A percentile compares a stretch with the other conserved stretches of the same genome.
Conservation (phyloP, 1,139 yeast species). For the Cylindricascospora bacillispora region DNA sequence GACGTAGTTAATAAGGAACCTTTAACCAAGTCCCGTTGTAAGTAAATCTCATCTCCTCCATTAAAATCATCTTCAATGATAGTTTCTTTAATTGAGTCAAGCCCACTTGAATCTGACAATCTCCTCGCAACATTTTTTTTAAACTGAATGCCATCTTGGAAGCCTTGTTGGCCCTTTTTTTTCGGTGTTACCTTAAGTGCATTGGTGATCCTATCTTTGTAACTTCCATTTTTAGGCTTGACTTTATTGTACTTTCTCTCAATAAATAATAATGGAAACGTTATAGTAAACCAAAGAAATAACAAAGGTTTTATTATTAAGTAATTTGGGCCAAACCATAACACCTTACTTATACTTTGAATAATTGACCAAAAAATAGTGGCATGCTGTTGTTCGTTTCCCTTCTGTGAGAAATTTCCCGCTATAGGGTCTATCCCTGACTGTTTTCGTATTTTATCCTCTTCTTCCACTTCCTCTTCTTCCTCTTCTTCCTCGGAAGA, state of each 20-base stretch:
- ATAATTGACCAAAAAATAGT: neutral
- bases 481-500: neutral
- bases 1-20: conserved; percentile 16
- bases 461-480: neutral
- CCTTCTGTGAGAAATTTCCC: neutral
- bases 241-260: conserved; percentile 13
- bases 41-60: conserved; percentile 20
- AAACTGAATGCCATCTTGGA: neutral
- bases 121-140: neutral
- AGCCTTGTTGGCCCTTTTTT: neutral
- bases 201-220: conserved; percentile 2
- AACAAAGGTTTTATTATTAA: conserved; percentile 35
- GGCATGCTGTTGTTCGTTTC: neutral
- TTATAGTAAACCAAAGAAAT: conserved; percentile 32
- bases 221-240: neutral
- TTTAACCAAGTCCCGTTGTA: conserved; percentile 21
- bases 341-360: neutral
- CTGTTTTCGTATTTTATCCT: neutral
- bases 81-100: conserved; percentile 4
- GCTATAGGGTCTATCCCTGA: neutral
- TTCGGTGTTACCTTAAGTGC: conserved; percentile 6
- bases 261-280: conserved; percentile 38
- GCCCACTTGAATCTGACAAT: conserved; percentile 1
- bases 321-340: conserved; percentile 30
- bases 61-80: conserved; percentile 20